Percentiles rank a stretch among this genome's conserved stretches.
Conservation (phyloP, 75 land plant genomes). For the Sequoiadendron giganteum region DNA sequence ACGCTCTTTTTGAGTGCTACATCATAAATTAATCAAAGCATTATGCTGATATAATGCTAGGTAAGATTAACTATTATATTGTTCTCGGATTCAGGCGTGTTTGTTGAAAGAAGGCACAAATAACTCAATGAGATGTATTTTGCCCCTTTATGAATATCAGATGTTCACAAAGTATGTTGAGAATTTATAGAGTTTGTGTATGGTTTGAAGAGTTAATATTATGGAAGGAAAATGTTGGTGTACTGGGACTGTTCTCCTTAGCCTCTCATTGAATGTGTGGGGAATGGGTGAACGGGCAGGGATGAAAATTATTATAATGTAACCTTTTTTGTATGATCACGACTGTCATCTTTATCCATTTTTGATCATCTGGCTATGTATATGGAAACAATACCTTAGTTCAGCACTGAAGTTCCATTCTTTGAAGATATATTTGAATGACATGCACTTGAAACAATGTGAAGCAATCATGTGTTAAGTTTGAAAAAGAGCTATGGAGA, state of each 20-base stretch:
- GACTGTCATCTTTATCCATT: background rate
- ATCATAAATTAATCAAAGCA: background rate
- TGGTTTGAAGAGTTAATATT: background rate
- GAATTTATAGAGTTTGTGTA: background rate
- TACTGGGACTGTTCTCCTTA: background rate
- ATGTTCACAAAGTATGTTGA: background rate
- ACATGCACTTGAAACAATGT: background rate
- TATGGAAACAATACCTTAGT: background rate
- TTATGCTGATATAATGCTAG: background rate
- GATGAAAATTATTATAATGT: background rate
- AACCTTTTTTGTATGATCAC: background rate
- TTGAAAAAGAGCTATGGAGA: background rate
- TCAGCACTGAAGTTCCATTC: background rate
- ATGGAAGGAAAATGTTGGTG: background rate
- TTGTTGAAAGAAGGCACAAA: background rate
- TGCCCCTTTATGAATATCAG: background rate
- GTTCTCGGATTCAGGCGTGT: background rate
- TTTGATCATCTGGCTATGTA: background rate
- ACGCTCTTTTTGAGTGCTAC: background rate
- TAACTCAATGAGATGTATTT: background rate
- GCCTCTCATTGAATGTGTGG: background rate
- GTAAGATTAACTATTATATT: too few relatives aligned
- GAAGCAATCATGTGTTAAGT: background rate
- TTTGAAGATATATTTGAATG: too few relatives aligned
- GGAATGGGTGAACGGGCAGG: background rate